Base-by-base conservation (phyloP, 2,329 filamentous ascomycete genomes). In the Chaetothyriales sp. region DNA sequence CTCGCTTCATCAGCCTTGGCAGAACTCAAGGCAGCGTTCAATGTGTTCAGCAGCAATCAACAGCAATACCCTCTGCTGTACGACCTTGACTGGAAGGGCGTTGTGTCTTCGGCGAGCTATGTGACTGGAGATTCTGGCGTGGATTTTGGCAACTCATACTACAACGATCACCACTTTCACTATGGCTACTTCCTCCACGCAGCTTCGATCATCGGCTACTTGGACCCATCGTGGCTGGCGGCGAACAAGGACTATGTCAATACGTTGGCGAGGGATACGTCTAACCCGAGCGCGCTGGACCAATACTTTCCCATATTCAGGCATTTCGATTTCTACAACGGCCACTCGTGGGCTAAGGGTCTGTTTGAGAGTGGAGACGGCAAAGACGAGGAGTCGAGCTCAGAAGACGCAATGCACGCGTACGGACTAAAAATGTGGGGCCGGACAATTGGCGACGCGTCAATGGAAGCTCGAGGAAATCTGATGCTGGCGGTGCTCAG, bases 381-480 rank as follows among this genome's bases (percentile, higher is more conserved):
- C 6, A 76, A 75, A 54, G 74, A 76, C 43, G 68, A 75, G 69
- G 92, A 97, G 66, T 92, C 86, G 28, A 87, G 84, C 46, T 90
- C 86, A 0, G 90, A 97, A 69, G 92, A 97, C 67, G 81, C 82
- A 57, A 89, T 95, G 80, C 83, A 85, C 54, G 80, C 81, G 5
- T 95, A 92, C 66, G 87, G 85, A 0, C 69, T 95, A 63, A 94
- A 95, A 73, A 87, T 97, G 82, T 97, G 92, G 92, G 92, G 89
- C 4, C 76, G 75, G 33, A 82, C 85, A 2, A 81, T 76, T 56
- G 82, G 83, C n/a, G 83, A 97, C 67, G 68, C 68, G 4, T 82
- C 83, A 59, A 83, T 95, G 77, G 87, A 90, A 66, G 83, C 84
- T 47, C 77, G 88, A 63, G 84, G 86, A 18, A 90, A 89, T 60